Conservation (phyloP, 176 grass and related monocot species). For the Ampelocalamus luodianensis region DNA sequence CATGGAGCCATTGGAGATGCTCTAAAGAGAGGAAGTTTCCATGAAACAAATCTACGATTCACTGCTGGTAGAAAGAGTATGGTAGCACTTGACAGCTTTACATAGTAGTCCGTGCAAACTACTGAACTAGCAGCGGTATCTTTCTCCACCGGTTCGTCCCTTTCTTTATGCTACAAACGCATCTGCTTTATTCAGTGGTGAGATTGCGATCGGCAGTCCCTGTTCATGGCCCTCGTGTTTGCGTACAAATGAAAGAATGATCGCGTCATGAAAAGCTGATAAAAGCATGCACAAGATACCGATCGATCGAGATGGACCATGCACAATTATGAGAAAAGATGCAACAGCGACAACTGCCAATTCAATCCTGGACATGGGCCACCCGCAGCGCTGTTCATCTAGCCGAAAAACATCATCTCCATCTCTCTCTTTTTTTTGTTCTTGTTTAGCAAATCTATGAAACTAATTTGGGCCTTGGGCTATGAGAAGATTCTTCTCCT, state of each 20-base stretch:
- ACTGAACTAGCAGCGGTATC: too few species aligned
- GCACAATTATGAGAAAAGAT: not conserved
- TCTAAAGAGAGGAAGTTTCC: too few species aligned
- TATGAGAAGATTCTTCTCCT: not conserved
- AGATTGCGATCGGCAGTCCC: not conserved
- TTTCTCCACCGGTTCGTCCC: not conserved
- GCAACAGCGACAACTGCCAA: not conserved
- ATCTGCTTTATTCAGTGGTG: not conserved
- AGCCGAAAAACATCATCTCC: not conserved
- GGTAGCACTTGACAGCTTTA: too few species aligned
- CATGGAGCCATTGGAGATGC: too few species aligned
- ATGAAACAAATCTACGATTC: too few species aligned
- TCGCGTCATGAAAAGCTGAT: not conserved
- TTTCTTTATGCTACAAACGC: not conserved
- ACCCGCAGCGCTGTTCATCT: not conserved
- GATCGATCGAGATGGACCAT: not conserved
- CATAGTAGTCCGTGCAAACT: too few species aligned
- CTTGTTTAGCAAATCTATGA: not conserved
- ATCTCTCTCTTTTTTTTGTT: not conserved
- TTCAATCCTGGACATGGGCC: too few species aligned
- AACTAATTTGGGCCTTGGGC: not conserved
- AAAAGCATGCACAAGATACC: not conserved
- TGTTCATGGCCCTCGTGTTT: not conserved
- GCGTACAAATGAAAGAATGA: not conserved
- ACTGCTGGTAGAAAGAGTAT: too few species aligned